Percentiles rank a stretch among this genome's conserved stretches.
These are phyloP conservation scores for Amoeboaphelidium occidentale DNA, from an alignment of 371 early-diverging fungal species.

Conservation along the genomic window DNA sequence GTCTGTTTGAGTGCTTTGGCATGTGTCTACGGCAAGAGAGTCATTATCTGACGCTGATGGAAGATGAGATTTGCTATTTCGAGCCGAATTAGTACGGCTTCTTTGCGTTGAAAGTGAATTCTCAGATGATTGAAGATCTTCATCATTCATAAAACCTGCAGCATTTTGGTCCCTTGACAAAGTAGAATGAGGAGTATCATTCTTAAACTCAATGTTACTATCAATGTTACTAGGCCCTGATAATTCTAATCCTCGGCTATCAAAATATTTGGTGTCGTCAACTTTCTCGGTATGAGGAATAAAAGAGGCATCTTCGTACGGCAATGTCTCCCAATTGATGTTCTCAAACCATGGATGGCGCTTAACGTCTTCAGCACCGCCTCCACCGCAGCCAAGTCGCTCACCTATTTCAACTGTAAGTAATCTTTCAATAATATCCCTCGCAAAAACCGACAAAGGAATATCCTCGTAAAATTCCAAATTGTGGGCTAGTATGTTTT, in stretches of 20 bases:
- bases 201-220: too few species aligned
- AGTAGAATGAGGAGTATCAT: too few species aligned
- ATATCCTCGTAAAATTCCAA: slow-evolving; percentile 30
- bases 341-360: slow-evolving; percentile 33
- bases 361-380: slow-evolving; percentile 31
- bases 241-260: slow-evolving; percentile 34
- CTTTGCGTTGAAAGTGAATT: too few species aligned
- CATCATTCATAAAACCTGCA: too few species aligned
- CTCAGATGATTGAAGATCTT: too few species aligned
- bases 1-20: slow-evolving; percentile 22
- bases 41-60: background rate
- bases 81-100: too few species aligned
- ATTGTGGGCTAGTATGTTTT: slow-evolving; percentile 45
- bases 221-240: background rate
- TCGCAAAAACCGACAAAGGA: slow-evolving; percentile 50
- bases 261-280: slow-evolving; percentile 86
- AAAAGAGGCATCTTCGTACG: slow-evolving; percentile 43
- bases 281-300: slow-evolving; percentile 44
- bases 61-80: too few species aligned
- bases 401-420: slow-evolving; percentile 43
- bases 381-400: slow-evolving; percentile 39
- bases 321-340: slow-evolving; percentile 40
- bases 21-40: background rate
- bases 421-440: slow-evolving; percentile 58
- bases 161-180: too few species aligned